phyloP scores from a whole-genome alignment of 768 basidiomycete genomes.

The Rhodotorula taiwanensis region DNA sequence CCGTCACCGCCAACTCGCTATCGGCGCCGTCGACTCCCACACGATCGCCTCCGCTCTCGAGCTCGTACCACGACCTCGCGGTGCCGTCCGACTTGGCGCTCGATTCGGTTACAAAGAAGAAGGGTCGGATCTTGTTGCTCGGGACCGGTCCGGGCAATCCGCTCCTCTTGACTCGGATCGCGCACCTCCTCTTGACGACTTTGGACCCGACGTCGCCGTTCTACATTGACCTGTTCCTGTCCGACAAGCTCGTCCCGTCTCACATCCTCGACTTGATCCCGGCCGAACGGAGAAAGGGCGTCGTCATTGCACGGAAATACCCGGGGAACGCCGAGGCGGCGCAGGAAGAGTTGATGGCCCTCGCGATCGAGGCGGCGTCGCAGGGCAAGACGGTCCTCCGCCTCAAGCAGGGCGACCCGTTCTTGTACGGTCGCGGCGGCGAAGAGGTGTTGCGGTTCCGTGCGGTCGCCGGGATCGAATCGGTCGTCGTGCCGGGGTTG shows the following conservation, averaged over 20 bases:
- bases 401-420: constrained; percentile 95
- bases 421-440: constrained; percentile 85
- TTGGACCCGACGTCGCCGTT: constrained; percentile 22
- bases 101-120: background rate
- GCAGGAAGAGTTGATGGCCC: constrained; percentile 89
- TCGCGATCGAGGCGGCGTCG: constrained; percentile 72
- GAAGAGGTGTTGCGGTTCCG: constrained; percentile 94
- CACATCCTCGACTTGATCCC: constrained; percentile 82
- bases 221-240: constrained; percentile 59
- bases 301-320: constrained; percentile 91
- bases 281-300: constrained; percentile 48
- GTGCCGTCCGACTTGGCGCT: background rate
- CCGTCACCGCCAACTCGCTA: constrained; percentile 50
- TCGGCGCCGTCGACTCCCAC: constrained; percentile 71
- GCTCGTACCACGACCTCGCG: constrained; percentile 45
- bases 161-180: constrained; percentile 79
- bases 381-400: constrained; percentile 79
- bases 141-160: constrained; percentile 96
- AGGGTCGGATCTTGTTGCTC: constrained; percentile 76
- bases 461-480: constrained; percentile 64
- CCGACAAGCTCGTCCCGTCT: constrained; percentile 91
- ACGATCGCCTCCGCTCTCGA: constrained; percentile 73
- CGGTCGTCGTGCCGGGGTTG: constrained; percentile 80
- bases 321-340: constrained; percentile 95
- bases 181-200: constrained; percentile 73